Conservation (phyloP, 1,139 yeast genomes). For the Geotrichum siamense region DNA sequence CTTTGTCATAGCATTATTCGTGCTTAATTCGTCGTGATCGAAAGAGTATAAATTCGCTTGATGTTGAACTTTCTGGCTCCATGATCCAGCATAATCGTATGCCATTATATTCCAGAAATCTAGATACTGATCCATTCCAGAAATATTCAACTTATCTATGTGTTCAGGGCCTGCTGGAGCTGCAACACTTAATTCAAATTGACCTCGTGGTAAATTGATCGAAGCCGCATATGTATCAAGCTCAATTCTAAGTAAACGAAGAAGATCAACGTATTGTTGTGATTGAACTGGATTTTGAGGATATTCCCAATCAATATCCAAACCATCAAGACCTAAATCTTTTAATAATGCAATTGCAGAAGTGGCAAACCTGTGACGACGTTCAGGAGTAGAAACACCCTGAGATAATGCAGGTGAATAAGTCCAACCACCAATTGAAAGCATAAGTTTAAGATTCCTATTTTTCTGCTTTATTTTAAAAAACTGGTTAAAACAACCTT, state of each 20-base stretch:
- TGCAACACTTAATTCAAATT: slow-evolving; percentile 58
- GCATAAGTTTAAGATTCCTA: slow-evolving; percentile 49
- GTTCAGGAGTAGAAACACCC: slow-evolving; percentile 38
- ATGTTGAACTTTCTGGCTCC: slow-evolving; percentile 57
- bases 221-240: slow-evolving; percentile 39
- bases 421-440: slow-evolving; percentile 92
- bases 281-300: slow-evolving; percentile 50
- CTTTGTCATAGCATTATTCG: slow-evolving; percentile 43
- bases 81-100: slow-evolving; percentile 76
- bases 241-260: slow-evolving; percentile 39
- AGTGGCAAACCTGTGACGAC: slow-evolving; percentile 44
- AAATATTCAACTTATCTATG: slow-evolving; percentile 40
- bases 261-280: slow-evolving; percentile 40
- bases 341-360: slow-evolving; percentile 45
- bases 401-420: slow-evolving; percentile 47
- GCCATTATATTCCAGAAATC: slow-evolving; percentile 84
- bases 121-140: slow-evolving; percentile 50
- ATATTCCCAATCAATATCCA: slow-evolving; percentile 94
- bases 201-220: slow-evolving; percentile 26
- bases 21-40: slow-evolving; percentile 36
- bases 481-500: slow-evolving; percentile 55
- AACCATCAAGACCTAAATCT: slow-evolving; percentile 71
- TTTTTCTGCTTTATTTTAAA: slow-evolving; percentile 43
- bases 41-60: slow-evolving; percentile 66
- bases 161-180: slow-evolving; percentile 60